Percentiles rank a stretch among this genome's conserved stretches.
Conservation (phyloP, 2,329 filamentous ascomycete genomes). For the Capronia epimyces region DNA sequence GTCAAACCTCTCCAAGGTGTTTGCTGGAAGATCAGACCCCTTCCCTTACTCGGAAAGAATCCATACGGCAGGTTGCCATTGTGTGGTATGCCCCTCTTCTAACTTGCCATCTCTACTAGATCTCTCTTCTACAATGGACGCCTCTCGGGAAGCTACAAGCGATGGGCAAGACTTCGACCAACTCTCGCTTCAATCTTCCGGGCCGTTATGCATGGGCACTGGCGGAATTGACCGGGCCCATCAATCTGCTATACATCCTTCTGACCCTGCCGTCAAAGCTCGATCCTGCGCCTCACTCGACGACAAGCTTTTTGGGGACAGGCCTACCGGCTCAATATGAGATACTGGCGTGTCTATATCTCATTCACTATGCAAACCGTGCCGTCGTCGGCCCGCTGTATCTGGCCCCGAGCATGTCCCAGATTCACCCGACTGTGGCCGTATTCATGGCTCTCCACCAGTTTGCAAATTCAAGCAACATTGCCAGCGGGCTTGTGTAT, state of each 20-base stretch:
- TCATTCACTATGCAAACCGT: constrained; percentile 86
- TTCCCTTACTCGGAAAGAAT: too few relatives aligned
- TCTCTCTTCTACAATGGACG: constrained; percentile 60
- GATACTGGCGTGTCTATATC: constrained; percentile 43
- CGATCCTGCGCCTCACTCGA: constrained; percentile 17
- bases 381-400: constrained; percentile 75
- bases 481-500: constrained; percentile 69
- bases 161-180: constrained; percentile 82
- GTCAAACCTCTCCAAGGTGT: too few relatives aligned
- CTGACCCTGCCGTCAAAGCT: constrained; percentile 55
- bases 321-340: constrained; percentile 36
- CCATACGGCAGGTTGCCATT: too few relatives aligned
- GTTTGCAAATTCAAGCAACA: constrained; percentile 67
- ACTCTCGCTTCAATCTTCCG: constrained; percentile 67
- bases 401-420: constrained; percentile 83
- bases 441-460: constrained; percentile 66
- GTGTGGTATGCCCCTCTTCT: not conserved
- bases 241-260: constrained; percentile 76
- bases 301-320: constrained; percentile 19
- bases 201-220: constrained; percentile 80
- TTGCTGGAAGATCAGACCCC: too few relatives aligned
- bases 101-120: constrained; percentile 44
- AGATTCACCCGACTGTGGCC: constrained; percentile 69
- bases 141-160: constrained; percentile 55
- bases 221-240: constrained; percentile 78